A percentile compares a stretch with the other conserved stretches of the same genome.
Evolutionary conservation across 352 stramenopile species (phyloP).

Genomic region (Globisporangium alternatum): DNA sequence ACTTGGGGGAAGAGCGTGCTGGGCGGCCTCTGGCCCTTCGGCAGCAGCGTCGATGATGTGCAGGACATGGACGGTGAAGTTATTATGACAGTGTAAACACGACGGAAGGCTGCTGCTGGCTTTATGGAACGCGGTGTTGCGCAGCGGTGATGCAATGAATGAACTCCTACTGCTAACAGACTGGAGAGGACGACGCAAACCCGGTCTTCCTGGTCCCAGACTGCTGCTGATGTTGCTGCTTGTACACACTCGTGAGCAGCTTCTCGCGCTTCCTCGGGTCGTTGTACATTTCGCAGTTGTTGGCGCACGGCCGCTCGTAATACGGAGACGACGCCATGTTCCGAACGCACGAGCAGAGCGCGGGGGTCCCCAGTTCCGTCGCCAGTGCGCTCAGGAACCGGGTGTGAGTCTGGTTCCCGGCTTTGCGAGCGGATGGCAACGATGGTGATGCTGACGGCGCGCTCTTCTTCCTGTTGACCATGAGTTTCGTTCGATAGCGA

Average conservation of each 20-base stretch:
- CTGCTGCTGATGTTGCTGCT: conserved; percentile 42
- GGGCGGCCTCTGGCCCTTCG: conserved; percentile 43
- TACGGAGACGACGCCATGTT: conserved; percentile 16
- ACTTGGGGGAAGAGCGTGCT: conserved; percentile 51
- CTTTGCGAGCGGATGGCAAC: conserved; percentile 8
- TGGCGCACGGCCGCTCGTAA: conserved; percentile 39
- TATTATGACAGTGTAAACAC: conserved; percentile 77
- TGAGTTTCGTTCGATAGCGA: not conserved
- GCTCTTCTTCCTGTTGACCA: conserved; percentile 20
- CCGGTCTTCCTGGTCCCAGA: not conserved
- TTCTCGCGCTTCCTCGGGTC: conserved; percentile 56
- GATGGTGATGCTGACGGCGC: not conserved
- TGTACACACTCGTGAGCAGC: conserved; percentile 51
- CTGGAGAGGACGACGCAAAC: not conserved
- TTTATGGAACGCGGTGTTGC: too few species aligned
- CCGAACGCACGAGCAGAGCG: conserved; percentile 51
- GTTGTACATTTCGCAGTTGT: conserved; percentile 74
- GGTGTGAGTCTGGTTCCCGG: conserved; percentile 21
- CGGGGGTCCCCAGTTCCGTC: conserved; percentile 40
- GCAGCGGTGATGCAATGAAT: conserved; percentile 12
- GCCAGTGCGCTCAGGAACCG: conserved; percentile 54
- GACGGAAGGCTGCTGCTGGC: not conserved
- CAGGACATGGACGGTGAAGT: conserved; percentile 62
- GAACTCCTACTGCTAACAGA: not conserved
- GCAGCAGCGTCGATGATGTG: conserved; percentile 23